These are phyloP conservation scores for Centaurea solstitialis DNA, from an alignment of 129 eudicot genomes.

Conservation along the genomic window DNA sequence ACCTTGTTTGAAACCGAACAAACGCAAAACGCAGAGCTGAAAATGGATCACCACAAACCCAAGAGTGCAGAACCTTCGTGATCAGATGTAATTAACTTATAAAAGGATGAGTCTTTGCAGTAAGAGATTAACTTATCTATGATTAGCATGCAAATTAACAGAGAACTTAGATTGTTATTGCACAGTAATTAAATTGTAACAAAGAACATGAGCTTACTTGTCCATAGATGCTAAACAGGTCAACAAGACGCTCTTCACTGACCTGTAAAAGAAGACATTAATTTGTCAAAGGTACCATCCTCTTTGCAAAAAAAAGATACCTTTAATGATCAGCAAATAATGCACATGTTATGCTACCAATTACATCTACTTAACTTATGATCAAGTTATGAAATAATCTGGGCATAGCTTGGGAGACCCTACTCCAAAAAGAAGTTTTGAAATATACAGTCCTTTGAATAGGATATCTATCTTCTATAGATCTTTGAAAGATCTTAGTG, in stretches of 20 bases:
- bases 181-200: too few relatives aligned
- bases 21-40: constrained; percentile 98
- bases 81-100: neutral
- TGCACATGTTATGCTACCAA: neutral
- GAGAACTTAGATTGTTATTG: too few relatives aligned
- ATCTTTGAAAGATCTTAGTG: constrained; percentile 58
- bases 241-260: constrained; percentile 95
- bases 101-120: too few relatives aligned
- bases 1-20: constrained; percentile 88
- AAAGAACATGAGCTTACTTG: constrained; percentile 61
- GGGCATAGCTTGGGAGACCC: too few relatives aligned
- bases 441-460: constrained; percentile 76
- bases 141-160: too few relatives aligned
- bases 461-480: constrained; percentile 76
- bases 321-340: too few relatives aligned
- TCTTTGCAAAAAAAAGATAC: neutral
- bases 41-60: constrained; percentile 94
- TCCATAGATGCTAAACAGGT: constrained; percentile 74
- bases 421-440: too few relatives aligned
- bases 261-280: constrained; percentile 34
- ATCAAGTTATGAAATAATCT: constrained; percentile 66
- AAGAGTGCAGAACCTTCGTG: constrained; percentile 86
- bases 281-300: neutral
- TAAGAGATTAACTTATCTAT: too few relatives aligned
- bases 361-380: constrained; percentile 62